Percentiles rank a stretch among this genome's conserved stretches.
These are phyloP conservation scores for Phytophthora pluvialis DNA, from an alignment of 352 stramenopile genomes.

Conservation along the genomic window DNA sequence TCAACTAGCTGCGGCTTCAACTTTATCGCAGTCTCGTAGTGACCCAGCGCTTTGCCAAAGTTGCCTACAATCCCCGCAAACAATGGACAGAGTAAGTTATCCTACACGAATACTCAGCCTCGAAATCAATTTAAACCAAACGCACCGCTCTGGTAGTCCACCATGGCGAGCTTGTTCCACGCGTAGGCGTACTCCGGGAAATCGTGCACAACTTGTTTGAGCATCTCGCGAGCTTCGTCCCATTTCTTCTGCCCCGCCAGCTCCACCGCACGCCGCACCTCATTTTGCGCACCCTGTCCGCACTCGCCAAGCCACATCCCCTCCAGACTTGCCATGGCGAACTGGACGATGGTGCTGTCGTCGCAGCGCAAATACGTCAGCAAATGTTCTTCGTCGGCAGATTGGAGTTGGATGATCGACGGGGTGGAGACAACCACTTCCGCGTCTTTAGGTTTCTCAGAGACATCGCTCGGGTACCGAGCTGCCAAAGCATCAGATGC, in stretches of 20 bases:
- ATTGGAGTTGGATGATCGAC: conserved; percentile 80
- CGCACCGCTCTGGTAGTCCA: conserved; percentile 64
- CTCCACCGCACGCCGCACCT: conserved; percentile 51
- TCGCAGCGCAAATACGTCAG: conserved; percentile 69
- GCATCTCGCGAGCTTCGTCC: conserved; percentile 45
- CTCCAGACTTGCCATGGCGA: conserved; percentile 72
- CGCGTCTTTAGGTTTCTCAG: conserved; percentile 7
- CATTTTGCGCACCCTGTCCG: conserved; percentile 46
- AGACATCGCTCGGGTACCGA: conserved; percentile 64
- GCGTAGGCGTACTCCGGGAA: conserved; percentile 70
- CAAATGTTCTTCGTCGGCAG: conserved; percentile 67
- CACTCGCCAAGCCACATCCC: conserved; percentile 75
- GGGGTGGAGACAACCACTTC: conserved; percentile 32
- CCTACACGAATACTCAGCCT: not conserved
- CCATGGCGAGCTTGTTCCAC: conserved; percentile 78
- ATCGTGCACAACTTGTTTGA: conserved; percentile 54
- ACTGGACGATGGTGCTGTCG: conserved; percentile 75
- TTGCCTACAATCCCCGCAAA: conserved; percentile 42
- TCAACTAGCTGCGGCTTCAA: conserved; percentile 78
- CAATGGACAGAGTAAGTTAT: conserved; percentile 1
- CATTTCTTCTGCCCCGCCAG: conserved; percentile 47
- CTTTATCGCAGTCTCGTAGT: conserved; percentile 69
- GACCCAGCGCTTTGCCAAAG: conserved; percentile 47
- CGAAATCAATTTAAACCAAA: conserved; percentile 1
- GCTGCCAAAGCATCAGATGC: conserved; percentile 64